A percentile compares a stretch with the other conserved stretches of the same genome.
These are phyloP conservation scores for Panicum miliaceum DNA, from an alignment of 176 grass and related monocot genomes.

Conservation along the genomic window DNA sequence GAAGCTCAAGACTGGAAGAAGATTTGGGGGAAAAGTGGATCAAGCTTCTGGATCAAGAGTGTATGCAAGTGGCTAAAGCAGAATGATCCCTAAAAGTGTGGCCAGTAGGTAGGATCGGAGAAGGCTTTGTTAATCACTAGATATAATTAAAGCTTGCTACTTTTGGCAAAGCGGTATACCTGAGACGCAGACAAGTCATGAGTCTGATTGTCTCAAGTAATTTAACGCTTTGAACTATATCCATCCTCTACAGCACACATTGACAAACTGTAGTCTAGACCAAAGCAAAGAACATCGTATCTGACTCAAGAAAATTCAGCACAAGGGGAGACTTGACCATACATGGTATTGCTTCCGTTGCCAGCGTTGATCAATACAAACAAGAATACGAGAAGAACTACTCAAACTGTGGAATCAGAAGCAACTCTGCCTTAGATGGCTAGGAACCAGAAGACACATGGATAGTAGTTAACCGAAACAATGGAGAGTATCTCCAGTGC, in stretches of 20 bases:
- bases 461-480: not conserved
- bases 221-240: not conserved
- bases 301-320: not conserved
- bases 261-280: not conserved
- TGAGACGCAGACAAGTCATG: constrained; percentile 4
- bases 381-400: not conserved
- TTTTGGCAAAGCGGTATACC: constrained; percentile 21
- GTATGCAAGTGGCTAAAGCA: not conserved
- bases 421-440: not conserved
- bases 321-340: not conserved
- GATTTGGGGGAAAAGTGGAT: not conserved
- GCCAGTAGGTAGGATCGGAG: not conserved
- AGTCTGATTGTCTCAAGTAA: not conserved
- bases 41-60: not conserved
- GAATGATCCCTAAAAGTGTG: constrained; percentile 18
- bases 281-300: not conserved
- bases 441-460: too few relatives aligned
- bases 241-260: not conserved
- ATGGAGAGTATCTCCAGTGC: not conserved
- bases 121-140: not conserved
- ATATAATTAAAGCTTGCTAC: not conserved
- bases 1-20: not conserved
- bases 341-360: not conserved
- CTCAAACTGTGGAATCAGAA: not conserved
- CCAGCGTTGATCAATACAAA: not conserved